Percentiles rank a stretch among this genome's conserved stretches.
Conservation (phyloP, 2,329 filamentous ascomycete genomes). For the Fusarium clavum region DNA sequence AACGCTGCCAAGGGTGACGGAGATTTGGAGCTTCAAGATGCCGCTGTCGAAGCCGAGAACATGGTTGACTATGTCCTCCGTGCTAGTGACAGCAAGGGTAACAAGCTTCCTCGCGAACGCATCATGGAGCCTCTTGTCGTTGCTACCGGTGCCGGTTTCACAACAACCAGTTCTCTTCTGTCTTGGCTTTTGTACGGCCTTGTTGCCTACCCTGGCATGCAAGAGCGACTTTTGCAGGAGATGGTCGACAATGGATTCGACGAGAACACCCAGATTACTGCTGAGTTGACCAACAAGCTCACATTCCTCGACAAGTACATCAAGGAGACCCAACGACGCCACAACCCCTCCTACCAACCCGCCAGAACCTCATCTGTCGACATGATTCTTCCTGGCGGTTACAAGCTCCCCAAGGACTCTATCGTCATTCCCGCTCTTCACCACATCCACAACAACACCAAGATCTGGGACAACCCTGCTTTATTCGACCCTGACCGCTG, state of each 20-base stretch:
- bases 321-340: constrained; percentile 70
- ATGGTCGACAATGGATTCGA: constrained; percentile 62
- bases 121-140: constrained; percentile 57
- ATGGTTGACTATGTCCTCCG: constrained; percentile 63
- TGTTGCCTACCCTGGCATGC: constrained; percentile 64
- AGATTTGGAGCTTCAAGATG: constrained; percentile 59
- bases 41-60: constrained; percentile 61
- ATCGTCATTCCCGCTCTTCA: constrained; percentile 66
- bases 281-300: constrained; percentile 61
- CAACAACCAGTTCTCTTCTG: constrained; percentile 68
- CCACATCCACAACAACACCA: constrained; percentile 65
- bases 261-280: constrained; percentile 57
- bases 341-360: constrained; percentile 72
- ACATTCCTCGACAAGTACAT: constrained; percentile 67
- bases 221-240: constrained; percentile 69
- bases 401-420: constrained; percentile 62
- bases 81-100: constrained; percentile 65
- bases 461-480: constrained; percentile 67
- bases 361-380: constrained; percentile 67
- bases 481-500: constrained; percentile 71
- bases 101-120: constrained; percentile 59
- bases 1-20: constrained; percentile 53
- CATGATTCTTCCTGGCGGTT: constrained; percentile 69
- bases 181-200: constrained; percentile 69
- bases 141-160: constrained; percentile 69